phyloP scores from a whole-genome alignment of 1,284 basidiomycete genomes.

The Tylopilus sp. region DNA sequence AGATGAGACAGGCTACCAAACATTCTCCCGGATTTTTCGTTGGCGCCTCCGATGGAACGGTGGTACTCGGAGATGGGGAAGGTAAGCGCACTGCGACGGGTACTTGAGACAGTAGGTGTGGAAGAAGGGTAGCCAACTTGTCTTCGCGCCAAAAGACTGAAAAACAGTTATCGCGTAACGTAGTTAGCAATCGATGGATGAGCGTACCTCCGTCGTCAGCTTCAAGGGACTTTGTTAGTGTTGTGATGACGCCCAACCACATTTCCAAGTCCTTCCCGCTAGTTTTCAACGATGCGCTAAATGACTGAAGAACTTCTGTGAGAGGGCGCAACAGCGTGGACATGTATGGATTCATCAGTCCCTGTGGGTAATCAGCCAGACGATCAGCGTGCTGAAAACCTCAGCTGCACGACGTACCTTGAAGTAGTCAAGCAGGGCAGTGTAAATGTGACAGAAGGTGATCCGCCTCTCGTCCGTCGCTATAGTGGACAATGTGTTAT shows the following conservation, averaged over 20 bases:
- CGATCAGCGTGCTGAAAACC: neutral
- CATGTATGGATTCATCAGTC: conserved; percentile 90
- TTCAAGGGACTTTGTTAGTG: conserved; percentile 69
- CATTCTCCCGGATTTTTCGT: conserved; percentile 7
- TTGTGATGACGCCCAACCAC: conserved; percentile 67
- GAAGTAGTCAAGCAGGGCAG: conserved; percentile 78
- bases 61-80: neutral
- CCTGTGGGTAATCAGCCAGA: conserved; percentile 42
- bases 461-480: conserved; percentile 51
- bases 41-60: conserved; percentile 1
- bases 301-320: conserved; percentile 61
- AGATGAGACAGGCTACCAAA: conserved; percentile 22
- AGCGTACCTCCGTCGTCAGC: conserved; percentile 79
- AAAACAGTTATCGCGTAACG: neutral
- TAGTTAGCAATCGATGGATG: neutral
- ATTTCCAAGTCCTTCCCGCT: conserved; percentile 40
- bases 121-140: conserved; percentile 51
- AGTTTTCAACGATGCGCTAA: conserved; percentile 22
- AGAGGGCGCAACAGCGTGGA: conserved; percentile 72
- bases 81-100: conserved; percentile 15
- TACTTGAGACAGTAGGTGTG: conserved; percentile 28
- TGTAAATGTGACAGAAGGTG: conserved; percentile 74
- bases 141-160: conserved; percentile 88
- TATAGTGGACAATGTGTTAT: conserved; percentile 10
- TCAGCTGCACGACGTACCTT: conserved; percentile 53